phyloP scores from a whole-genome alignment of 257 asterid genomes.

The Capsicum pubescens region DNA sequence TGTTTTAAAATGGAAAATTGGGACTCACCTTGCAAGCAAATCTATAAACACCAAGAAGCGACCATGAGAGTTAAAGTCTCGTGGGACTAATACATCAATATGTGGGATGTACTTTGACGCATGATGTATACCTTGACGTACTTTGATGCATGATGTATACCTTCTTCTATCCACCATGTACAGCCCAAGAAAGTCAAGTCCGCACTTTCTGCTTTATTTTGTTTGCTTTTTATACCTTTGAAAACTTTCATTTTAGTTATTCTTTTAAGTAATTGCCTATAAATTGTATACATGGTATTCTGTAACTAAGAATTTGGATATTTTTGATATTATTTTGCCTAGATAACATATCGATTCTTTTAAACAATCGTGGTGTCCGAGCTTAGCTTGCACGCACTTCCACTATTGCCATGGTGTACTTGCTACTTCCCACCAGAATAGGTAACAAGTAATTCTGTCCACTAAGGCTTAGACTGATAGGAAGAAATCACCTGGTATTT shows the following conservation, averaged over 20 bases:
- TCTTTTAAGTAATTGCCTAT: not conserved
- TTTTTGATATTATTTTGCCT: not conserved
- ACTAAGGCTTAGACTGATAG: not conserved
- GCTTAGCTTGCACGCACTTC: not conserved
- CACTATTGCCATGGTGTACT: not conserved
- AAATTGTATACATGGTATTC: not conserved
- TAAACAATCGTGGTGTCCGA: not conserved
- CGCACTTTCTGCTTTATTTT: not conserved
- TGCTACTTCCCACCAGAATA: not conserved
- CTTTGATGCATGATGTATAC: not conserved
- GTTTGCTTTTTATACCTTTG: not conserved
- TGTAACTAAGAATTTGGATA: not conserved
- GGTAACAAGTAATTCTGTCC: not conserved
- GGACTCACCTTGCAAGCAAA: not conserved
- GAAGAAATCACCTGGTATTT: not conserved
- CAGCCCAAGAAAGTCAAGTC: not conserved
- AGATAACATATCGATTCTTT: not conserved
- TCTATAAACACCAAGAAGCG: not conserved
- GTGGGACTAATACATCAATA: not conserved
- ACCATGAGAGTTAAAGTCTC: not conserved
- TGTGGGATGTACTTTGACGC: not conserved
- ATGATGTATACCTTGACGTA: not conserved
- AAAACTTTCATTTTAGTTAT: not conserved
- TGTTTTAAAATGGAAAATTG: not conserved
- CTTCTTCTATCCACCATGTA: not conserved